These are phyloP conservation scores for Termitomyces sp. DNA, from an alignment of 768 basidiomycete genomes.

Conservation along the genomic window DNA sequence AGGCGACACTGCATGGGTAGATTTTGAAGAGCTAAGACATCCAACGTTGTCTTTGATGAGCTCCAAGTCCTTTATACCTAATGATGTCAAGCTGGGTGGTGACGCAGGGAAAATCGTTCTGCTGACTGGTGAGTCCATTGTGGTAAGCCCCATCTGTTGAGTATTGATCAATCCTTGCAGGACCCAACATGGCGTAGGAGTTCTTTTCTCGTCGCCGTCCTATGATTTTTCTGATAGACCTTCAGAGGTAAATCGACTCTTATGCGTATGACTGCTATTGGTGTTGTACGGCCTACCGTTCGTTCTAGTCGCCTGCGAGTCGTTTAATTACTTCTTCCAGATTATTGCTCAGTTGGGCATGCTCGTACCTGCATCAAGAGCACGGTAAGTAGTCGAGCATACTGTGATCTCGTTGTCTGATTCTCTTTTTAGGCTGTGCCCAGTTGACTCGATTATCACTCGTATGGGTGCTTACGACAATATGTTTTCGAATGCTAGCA, in stretches of 20 bases:
- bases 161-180: slow-evolving; percentile 26
- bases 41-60: slow-evolving; percentile 69
- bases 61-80: slow-evolving; percentile 82
- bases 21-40: slow-evolving; percentile 88
- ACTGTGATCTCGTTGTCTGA: not conserved
- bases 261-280: slow-evolving; percentile 95
- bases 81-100: slow-evolving; percentile 83
- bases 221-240: slow-evolving; percentile 2
- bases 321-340: slow-evolving; percentile 23
- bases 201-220: not conserved
- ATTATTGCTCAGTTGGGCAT: slow-evolving; percentile 96
- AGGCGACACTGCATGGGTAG: slow-evolving; percentile 69
- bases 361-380: slow-evolving; percentile 82
- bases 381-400: slow-evolving; percentile 43
- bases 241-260: slow-evolving; percentile 69
- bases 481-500: slow-evolving; percentile 91
- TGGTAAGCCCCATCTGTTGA: not conserved
- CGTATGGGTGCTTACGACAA: slow-evolving; percentile 99
- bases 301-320: not conserved
- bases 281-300: slow-evolving; percentile 51
- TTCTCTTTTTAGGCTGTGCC: slow-evolving; percentile 53
- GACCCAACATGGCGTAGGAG: slow-evolving; percentile 84
- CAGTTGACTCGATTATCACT: slow-evolving; percentile 89
- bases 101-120: slow-evolving; percentile 71
- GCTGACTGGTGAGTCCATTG: slow-evolving; percentile 67